phyloP scores from a whole-genome alignment of 306 rosid species.

The Cucurbita moschata region DNA sequence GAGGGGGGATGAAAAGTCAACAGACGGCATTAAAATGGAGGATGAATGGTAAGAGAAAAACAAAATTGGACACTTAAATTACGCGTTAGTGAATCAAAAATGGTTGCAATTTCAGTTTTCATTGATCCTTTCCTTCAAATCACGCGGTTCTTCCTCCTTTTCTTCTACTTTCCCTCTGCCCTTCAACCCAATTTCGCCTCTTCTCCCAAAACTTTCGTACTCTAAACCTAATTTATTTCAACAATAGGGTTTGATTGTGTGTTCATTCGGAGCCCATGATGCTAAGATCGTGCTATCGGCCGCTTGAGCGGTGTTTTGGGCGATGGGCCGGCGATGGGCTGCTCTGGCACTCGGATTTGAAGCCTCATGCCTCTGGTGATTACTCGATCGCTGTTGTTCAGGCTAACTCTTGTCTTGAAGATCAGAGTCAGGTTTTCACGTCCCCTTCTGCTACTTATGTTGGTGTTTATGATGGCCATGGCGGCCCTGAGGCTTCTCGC shows the following conservation, averaged over 20 bases:
- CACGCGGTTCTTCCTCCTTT: neutral
- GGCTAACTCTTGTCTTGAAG: slow-evolving; percentile 76
- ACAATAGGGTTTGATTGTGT: neutral
- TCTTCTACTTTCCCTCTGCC: neutral
- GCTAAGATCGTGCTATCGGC: slow-evolving; percentile 32
- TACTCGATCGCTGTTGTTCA: slow-evolving; percentile 93
- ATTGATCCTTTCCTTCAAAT: neutral
- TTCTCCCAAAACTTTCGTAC: neutral
- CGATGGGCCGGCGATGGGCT: slow-evolving; percentile 39
- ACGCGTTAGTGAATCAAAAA: neutral
- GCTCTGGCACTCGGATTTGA: slow-evolving; percentile 77
- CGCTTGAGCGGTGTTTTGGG: slow-evolving; percentile 47
- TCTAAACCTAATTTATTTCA: neutral
- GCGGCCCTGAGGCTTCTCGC: slow-evolving; percentile 94
- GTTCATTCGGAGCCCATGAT: slow-evolving; percentile 15
- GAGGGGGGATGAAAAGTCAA: neutral
- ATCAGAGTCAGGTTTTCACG: slow-evolving; percentile 86
- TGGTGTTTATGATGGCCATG: slow-evolving; percentile 93
- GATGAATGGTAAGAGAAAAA: neutral
- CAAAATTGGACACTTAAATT: neutral
- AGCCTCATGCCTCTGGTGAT: slow-evolving; percentile 81
- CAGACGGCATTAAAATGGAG: neutral
- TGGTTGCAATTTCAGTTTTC: neutral
- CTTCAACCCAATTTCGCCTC: neutral
- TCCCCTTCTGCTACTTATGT: slow-evolving; percentile 72